Base-by-base conservation (phyloP, 2,329 filamentous ascomycete genomes). In the Exophiala sideris region DNA sequence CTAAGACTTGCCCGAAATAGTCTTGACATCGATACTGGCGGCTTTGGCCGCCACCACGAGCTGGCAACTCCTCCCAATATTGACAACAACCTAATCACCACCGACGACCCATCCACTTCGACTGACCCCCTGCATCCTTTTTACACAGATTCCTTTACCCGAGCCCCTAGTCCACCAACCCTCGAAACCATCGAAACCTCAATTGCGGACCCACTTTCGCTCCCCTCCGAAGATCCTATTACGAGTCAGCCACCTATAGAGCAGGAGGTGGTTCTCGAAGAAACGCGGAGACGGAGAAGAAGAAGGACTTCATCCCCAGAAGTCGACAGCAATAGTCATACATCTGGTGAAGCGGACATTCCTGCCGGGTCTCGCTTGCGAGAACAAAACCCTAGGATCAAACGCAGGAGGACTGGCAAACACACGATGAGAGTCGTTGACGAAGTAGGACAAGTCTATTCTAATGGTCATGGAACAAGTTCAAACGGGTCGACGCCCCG, bases 61-160 rank as follows among this genome's bases (percentile, higher is more conserved):
- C 86, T 89, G 86, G 86, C 86, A 80, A 80, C 87, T 82, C 80
- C 83, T 77, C 76, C 68, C 70, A 76, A 80, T 73, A 76, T 74
- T 70, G 72, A 74, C 70, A 71, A 74, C 73, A 76, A 81, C 79
- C 81, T 79, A 79, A 76, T 79, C 82, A 77, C 79, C 77, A 75
- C 86, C 82, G 85, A 85, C 84, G 73, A 79, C 78, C 80, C 82
- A 79, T 72, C 79, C 74, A 78, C 75, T 70, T 78, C 81, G 78
- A 79, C 74, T 63, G 71, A 74, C 71, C 71, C 76, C 65, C 70
- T 73, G 67, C 70, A 71, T 71, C 67, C 79, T 71, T 68, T 76
- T 66, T 75, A 70, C 74, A 73, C 73, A 65, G 69, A 68, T 62
- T 59, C 71, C 70, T 75, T 76, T 68, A 71, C 73, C 67, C 71